Conservation (phyloP, 2,329 filamentous ascomycete species). For the Lecanicillium sp. region DNA sequence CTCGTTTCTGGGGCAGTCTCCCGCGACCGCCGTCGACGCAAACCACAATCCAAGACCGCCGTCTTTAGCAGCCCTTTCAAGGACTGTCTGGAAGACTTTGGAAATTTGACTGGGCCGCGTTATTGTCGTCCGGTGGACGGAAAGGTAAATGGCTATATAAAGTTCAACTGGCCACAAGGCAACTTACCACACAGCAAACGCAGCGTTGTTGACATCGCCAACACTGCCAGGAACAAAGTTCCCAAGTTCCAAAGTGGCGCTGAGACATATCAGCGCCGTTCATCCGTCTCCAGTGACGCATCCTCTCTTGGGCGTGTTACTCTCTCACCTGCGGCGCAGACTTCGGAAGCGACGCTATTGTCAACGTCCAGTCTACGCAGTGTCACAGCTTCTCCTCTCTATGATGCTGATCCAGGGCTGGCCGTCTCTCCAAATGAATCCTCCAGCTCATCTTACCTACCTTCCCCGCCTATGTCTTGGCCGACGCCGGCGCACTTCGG, state of each 20-base stretch:
- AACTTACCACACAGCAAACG: slow-evolving; percentile 3
- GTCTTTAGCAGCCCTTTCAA: slow-evolving; percentile 24
- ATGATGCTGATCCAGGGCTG: too few relatives aligned
- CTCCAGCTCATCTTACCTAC: not conserved
- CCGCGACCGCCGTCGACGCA: slow-evolving; percentile 9
- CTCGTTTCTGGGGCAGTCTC: too few relatives aligned
- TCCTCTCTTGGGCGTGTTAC: too few relatives aligned
- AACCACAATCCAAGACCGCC: slow-evolving; percentile 3
- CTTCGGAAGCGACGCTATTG: too few relatives aligned
- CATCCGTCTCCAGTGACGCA: too few relatives aligned
- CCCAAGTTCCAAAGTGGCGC: too few relatives aligned
- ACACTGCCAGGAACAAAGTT: too few relatives aligned
- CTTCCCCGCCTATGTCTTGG: not conserved
- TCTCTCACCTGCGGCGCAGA: not conserved
- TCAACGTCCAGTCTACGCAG: too few relatives aligned
- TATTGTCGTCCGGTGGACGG: slow-evolving; percentile 24
- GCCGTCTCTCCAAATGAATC: too few relatives aligned
- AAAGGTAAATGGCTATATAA: slow-evolving; percentile 29
- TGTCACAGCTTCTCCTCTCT: too few relatives aligned
- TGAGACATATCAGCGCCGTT: too few relatives aligned
- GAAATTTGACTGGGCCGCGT: slow-evolving; percentile 14
- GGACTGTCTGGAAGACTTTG: slow-evolving; percentile 21
- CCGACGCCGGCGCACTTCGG: not conserved
- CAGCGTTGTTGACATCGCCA: too few relatives aligned
- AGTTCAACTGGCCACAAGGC: slow-evolving; percentile 25